phyloP scores from a whole-genome alignment of 306 rosid species.

The Glycine latifolia region DNA sequence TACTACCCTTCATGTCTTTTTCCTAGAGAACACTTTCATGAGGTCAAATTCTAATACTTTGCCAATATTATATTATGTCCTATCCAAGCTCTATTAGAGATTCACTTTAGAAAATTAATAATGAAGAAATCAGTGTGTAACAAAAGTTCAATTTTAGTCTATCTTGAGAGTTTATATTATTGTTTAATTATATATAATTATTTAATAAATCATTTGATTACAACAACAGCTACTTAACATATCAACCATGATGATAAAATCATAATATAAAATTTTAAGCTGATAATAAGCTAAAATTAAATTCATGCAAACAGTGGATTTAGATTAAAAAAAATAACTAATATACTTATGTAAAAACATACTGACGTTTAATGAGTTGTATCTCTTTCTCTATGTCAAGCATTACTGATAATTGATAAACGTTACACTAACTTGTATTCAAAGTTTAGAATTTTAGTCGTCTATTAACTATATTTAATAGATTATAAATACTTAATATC shows the following conservation, averaged over 20 bases:
- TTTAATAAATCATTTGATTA: too few relatives aligned
- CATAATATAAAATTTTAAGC: not conserved
- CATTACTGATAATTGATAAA: too few relatives aligned
- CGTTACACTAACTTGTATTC: not conserved
- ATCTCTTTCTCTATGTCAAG: too few relatives aligned
- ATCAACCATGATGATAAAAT: not conserved
- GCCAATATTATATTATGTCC: not conserved
- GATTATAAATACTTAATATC: not conserved
- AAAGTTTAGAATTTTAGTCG: not conserved
- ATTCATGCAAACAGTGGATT: not conserved
- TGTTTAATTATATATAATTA: not conserved
- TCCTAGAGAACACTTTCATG: conserved; percentile 1
- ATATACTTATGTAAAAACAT: not conserved
- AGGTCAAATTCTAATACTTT: conserved; percentile 13
- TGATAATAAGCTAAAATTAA: not conserved
- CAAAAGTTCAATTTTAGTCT: not conserved
- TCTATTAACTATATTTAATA: not conserved
- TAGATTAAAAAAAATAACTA: too few relatives aligned
- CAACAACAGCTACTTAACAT: not conserved
- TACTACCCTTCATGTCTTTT: conserved; percentile 38
- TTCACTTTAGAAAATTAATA: not conserved
- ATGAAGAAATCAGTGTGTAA: not conserved
- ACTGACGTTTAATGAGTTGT: too few relatives aligned
- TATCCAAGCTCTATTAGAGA: not conserved
- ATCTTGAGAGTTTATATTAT: not conserved